Evolutionary conservation across 106 monocot genomes (phyloP).

Genomic region (Ottelia alismoides): DNA sequence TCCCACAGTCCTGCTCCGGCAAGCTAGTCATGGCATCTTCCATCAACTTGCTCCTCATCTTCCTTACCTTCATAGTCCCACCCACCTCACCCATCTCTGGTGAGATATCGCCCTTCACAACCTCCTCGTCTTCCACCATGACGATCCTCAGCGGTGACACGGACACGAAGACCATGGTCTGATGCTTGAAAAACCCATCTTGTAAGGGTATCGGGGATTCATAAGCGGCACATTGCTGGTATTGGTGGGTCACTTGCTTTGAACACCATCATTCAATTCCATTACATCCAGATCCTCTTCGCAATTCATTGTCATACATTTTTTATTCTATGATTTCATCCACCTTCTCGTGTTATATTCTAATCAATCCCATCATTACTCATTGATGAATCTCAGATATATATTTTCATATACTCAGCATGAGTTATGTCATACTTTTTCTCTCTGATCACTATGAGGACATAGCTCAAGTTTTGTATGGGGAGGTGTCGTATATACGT

Average conservation of each 20-base stretch:
- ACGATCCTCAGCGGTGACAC: not conserved
- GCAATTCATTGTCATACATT: no score
- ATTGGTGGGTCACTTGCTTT: slow-evolving; percentile 2
- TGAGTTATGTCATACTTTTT: no score
- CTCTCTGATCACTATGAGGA: no score
- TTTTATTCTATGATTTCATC: no score
- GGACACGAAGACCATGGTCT: not conserved
- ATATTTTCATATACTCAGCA: no score
- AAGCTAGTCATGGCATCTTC: slow-evolving; percentile 42
- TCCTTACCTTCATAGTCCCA: slow-evolving; percentile 32
- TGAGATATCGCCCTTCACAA: not conserved
- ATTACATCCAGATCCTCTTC: no score
- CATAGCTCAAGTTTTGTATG: no score
- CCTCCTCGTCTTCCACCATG: not conserved
- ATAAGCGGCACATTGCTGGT: slow-evolving; percentile 27
- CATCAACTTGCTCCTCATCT: slow-evolving; percentile 51
- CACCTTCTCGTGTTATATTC: no score
- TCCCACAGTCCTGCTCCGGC: slow-evolving; percentile 54
- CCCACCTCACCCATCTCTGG: slow-evolving; percentile 6
- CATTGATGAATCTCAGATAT: no score
- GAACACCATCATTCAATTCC: no score
- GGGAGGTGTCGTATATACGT: no score
- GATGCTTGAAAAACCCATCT: slow-evolving; percentile 53
- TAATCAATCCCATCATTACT: no score
- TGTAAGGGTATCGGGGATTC: slow-evolving; percentile 72